Base-by-base conservation (phyloP, 306 rosid species). In the Cicer judaicum region DNA sequence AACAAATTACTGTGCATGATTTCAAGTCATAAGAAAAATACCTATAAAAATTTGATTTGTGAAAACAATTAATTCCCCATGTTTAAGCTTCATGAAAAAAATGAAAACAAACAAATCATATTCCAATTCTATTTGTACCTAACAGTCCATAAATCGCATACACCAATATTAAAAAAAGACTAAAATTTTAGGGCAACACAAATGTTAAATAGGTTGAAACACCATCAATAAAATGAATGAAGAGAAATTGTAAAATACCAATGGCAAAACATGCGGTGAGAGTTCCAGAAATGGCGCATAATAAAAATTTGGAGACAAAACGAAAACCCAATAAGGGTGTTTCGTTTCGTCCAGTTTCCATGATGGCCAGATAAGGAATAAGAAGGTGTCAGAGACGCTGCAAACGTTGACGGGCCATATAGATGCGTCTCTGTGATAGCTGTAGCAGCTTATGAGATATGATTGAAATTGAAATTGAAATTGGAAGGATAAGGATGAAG, bases 211-310 rank as follows among this genome's bases (percentile, higher is more conserved):
- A 46, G 34, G 9, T 12, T 43, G 16, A 54, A 79, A 60, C 44
- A 69, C 67, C 44, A 75, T 13, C 0, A 36, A 62, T 64, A 1
- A 77, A 77, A 65, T 61, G 10, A 53, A 61, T 7, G 10, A 67
- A 67, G 2, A 0, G 1, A 41, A 29, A 53, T 15, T 2, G 11
- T 1, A 13, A 61, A 55, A 40, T 57, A 88, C 90, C 87, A 39
- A 79, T 5, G 53, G 92, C 88, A 62, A 85, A 82, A 52, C 77
- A 79, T 3, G 64, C 74, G 0, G 78, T 72, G 56, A 88, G 88
- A 54, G 79, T 80, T 59, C 75, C 80, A 72, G 79, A 88, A 41
- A 87, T 48, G 57, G 83, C 82, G 71, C 76, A 73, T 7, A 79
- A 39, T 57, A 87, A 12, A 55, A 79, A 76, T 47, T 79, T 85